These are phyloP conservation scores for Sechiopsis laciniata DNA, from an alignment of 306 rosid species.

Conservation along the genomic window DNA sequence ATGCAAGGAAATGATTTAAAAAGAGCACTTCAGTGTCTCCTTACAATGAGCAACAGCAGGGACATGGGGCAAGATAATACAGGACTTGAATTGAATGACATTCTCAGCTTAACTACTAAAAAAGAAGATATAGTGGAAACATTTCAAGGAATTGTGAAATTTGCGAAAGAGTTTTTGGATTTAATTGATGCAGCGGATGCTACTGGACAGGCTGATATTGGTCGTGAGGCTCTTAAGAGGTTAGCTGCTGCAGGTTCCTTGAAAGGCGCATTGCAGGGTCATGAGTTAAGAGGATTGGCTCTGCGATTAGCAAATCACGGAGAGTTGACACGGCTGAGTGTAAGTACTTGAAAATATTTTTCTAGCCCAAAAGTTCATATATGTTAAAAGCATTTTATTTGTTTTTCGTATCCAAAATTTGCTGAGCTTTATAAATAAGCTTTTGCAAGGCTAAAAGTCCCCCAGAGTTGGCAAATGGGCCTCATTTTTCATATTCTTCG, in stretches of 20 bases:
- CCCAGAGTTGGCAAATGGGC: background rate
- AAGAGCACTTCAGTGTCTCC: conserved; percentile 96
- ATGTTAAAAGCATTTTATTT: background rate
- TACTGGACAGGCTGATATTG: conserved; percentile 95
- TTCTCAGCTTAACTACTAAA: conserved; percentile 76
- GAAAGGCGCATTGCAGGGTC: conserved; percentile 92
- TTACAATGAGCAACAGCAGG: conserved; percentile 98
- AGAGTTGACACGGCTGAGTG: conserved; percentile 86
- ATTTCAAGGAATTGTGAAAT: conserved; percentile 25
- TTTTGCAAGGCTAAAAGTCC: background rate
- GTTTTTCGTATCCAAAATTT: background rate
- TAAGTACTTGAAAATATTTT: conserved; percentile 31
- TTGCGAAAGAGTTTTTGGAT: conserved; percentile 87
- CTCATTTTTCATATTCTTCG: background rate
- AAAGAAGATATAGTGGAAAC: conserved; percentile 74
- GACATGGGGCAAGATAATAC: conserved; percentile 69
- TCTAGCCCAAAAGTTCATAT: no score
- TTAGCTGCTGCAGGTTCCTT: conserved; percentile 92
- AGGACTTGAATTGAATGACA: conserved; percentile 87
- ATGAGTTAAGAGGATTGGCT: conserved; percentile 78
- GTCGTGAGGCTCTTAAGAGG: conserved; percentile 93
- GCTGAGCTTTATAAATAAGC: background rate
- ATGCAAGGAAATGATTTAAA: conserved; percentile 92
- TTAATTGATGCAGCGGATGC: conserved; percentile 99
- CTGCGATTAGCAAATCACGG: conserved; percentile 96